Evolutionary conservation across 2,329 filamentous ascomycete genomes (phyloP).

Genomic region (Alternaria sp.): DNA sequence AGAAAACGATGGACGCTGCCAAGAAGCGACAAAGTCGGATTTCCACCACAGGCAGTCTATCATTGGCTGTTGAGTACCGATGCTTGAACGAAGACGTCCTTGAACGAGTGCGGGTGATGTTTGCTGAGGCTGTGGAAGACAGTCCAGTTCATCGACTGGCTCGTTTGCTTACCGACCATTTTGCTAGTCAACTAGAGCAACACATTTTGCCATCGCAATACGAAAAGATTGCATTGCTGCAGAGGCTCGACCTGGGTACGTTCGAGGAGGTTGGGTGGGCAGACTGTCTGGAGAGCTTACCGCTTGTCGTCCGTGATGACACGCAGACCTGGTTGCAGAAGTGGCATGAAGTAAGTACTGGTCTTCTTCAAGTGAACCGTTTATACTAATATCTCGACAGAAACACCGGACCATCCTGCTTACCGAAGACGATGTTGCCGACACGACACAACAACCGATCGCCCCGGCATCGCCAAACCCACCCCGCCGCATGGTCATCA

Average conservation of each 20-base stretch:
- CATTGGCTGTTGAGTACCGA: constrained; percentile 76
- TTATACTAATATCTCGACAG: constrained; percentile 27
- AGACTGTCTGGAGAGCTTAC: constrained; percentile 58
- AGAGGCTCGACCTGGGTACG: constrained; percentile 58
- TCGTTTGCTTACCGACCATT: constrained; percentile 59
- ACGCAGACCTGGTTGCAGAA: constrained; percentile 59
- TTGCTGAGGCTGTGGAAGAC: constrained; percentile 54
- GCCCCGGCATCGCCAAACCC: constrained; percentile 46
- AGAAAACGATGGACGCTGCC: constrained; percentile 52
- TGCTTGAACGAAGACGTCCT: constrained; percentile 77
- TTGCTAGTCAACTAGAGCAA: constrained; percentile 55
- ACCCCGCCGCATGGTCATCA: constrained; percentile 75
- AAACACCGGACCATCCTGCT: constrained; percentile 32
- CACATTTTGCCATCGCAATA: constrained; percentile 57
- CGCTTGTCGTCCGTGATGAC: constrained; percentile 50
- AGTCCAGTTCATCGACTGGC: constrained; percentile 56
- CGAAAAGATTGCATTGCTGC: constrained; percentile 61
- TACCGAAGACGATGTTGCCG: constrained; percentile 12
- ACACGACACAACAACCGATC: constrained; percentile 10
- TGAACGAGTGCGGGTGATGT: constrained; percentile 53
- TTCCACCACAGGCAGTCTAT: constrained; percentile 54
- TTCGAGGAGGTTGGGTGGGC: constrained; percentile 63
- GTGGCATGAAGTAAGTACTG: constrained; percentile 62
- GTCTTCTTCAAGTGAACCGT: rapidly evolving
- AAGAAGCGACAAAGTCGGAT: constrained; percentile 27